Evolutionary conservation across 1,139 yeast species (phyloP), one percentile per base, ranked within the genome.

Genomic region (Geotrichum restrictum): DNA sequence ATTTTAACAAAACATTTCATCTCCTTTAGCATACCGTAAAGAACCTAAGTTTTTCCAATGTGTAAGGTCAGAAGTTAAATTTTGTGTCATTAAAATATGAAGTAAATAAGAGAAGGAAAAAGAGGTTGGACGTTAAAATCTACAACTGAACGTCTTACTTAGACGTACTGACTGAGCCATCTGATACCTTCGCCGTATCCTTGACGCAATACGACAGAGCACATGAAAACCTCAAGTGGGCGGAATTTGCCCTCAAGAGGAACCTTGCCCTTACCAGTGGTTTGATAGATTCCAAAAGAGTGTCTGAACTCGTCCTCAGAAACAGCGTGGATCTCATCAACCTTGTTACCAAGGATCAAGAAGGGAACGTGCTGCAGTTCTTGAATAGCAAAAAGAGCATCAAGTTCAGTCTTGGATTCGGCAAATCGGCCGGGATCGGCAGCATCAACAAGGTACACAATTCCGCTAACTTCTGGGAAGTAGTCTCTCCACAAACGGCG

Each of bases 401-500:
- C 98, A 68, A 93, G 80, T 74, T 93, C 98, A 41, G 91, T 89
- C 74, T 88, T 86, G 55, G 96, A 85, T 75, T 93, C 99, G 59
- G 88, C 87, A 64, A 93, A 87, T 72, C 99, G 85, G 68, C 85
- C 96, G 46, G 95, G 84, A 69, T 93, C 98, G 56, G 98, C 98
- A 54, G 96, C 95, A 69, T 93, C 99, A 41, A 93, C 98, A 58
- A 94, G 78, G 73, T 88, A 94, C 29, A 93, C 98, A 64, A 93
- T 93, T 51, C 98, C 98, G 71, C 89, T 87, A 53, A 93, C 98
- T 73, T 93, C 98, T 53, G 98, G 99, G 83, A 94, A 93, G 72
- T 93, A 93, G 71, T 93, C 98, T 71, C 89, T 91, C 99, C 99
- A 93, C 68, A 93, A 82, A 74, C 98, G 88, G 76, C 99, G 91